Evolutionary conservation across 2,329 filamentous ascomycete species (phyloP).

Genomic region (Fusarium algeriense): DNA sequence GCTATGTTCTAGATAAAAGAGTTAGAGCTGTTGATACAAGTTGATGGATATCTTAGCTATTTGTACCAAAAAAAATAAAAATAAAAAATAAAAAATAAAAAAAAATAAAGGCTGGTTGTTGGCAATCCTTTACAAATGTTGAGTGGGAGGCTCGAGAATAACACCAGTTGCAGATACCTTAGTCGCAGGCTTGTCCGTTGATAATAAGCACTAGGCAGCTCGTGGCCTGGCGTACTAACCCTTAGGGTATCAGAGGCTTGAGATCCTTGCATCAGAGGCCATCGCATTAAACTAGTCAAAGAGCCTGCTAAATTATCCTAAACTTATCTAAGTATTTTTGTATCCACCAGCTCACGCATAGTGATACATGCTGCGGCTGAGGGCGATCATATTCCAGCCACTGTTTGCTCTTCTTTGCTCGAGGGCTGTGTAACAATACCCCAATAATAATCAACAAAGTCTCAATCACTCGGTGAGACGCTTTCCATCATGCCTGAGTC

Average conservation of each 20-base stretch:
- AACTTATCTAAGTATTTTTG: background rate
- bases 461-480: background rate
- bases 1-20: slow-evolving; percentile 28
- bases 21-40: slow-evolving; percentile 14
- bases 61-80: background rate
- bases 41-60: slow-evolving; percentile 4
- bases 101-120: background rate
- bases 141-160: background rate
- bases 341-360: background rate
- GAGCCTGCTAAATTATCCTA: background rate
- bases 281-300: background rate
- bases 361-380: slow-evolving; percentile 15
- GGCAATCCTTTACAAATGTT: background rate
- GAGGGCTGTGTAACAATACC: background rate
- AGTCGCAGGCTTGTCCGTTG: background rate
- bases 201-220: slow-evolving; percentile 14
- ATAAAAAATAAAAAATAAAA: no score
- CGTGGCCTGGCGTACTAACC: no score
- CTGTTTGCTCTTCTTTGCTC: background rate
- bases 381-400: background rate
- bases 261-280: no score
- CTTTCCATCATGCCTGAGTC: slow-evolving; percentile 17
- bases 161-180: background rate
- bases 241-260: no score
- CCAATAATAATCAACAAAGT: background rate